phyloP scores from a whole-genome alignment of 1,284 basidiomycete species.

The Exobasidium cylindrosporum region DNA sequence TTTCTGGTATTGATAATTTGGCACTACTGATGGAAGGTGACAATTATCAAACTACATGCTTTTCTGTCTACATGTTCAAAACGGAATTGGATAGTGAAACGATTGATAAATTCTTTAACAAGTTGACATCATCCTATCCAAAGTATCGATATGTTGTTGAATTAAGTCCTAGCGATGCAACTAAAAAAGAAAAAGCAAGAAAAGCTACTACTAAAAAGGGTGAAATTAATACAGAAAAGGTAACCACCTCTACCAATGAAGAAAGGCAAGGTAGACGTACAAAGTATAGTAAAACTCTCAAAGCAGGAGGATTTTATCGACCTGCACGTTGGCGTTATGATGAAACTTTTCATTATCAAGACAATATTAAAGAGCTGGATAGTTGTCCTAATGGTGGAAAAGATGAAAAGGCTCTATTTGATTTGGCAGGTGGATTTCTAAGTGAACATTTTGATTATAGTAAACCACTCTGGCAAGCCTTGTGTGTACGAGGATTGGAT shows the following conservation, averaged over 20 bases:
- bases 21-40: slow-evolving; percentile 52
- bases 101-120: slow-evolving; percentile 49
- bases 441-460: slow-evolving; percentile 50
- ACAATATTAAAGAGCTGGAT: slow-evolving; percentile 44
- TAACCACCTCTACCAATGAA: slow-evolving; percentile 1
- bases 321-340: slow-evolving; percentile 51
- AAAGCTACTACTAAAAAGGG: background rate
- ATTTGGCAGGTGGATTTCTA: slow-evolving; percentile 47
- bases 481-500: slow-evolving; percentile 50
- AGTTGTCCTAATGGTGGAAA: slow-evolving; percentile 24
- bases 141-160: slow-evolving; percentile 52
- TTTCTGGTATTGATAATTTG: slow-evolving; percentile 53
- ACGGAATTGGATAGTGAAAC: slow-evolving; percentile 47
- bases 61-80: slow-evolving; percentile 54
- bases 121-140: slow-evolving; percentile 47
- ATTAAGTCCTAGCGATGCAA: slow-evolving; percentile 42
- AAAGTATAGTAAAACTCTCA: slow-evolving; percentile 36
- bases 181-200: slow-evolving; percentile 19
- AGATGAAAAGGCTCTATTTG: slow-evolving; percentile 41
- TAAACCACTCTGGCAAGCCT: slow-evolving; percentile 53
- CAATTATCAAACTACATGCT: slow-evolving; percentile 50
- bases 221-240: background rate
- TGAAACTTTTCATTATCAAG: slow-evolving; percentile 47
- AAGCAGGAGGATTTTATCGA: slow-evolving; percentile 38
- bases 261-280: slow-evolving; percentile 38